phyloP scores from a whole-genome alignment of 2,329 filamentous ascomycete species.

The Talaromyces islandicus region DNA sequence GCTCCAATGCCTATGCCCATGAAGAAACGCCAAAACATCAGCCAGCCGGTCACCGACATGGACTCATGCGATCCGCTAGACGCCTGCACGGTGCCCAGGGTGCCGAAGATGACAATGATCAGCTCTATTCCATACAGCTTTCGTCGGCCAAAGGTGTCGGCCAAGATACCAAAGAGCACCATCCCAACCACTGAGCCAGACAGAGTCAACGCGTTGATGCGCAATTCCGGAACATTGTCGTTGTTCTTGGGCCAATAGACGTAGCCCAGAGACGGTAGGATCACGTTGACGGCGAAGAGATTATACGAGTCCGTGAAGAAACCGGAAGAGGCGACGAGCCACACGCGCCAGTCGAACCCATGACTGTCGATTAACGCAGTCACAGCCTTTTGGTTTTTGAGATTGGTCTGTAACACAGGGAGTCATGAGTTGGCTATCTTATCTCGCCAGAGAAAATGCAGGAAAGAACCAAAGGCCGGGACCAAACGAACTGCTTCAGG shows the following conservation, averaged over 20 bases:
- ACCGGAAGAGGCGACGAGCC: neutral
- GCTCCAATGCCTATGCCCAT: conserved; percentile 77
- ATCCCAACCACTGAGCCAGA: conserved; percentile 80
- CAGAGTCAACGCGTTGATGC: conserved; percentile 76
- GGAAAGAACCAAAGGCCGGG: neutral
- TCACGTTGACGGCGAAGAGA: conserved; percentile 45
- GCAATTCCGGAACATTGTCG: conserved; percentile 8
- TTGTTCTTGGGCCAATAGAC: conserved; percentile 41
- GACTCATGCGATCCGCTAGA: neutral
- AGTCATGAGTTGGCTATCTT: neutral
- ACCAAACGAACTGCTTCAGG: neutral
- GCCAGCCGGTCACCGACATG: conserved; percentile 47
- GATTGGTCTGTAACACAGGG: neutral
- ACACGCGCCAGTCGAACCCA: neutral
- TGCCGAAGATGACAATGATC: conserved; percentile 74
- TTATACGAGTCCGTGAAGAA: neutral
- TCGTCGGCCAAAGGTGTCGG: conserved; percentile 72
- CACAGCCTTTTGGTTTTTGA: neutral
- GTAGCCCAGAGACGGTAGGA: conserved; percentile 42
- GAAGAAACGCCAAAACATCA: conserved; percentile 77
- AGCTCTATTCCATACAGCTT: conserved; percentile 80
- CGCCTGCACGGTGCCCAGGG: conserved; percentile 46
- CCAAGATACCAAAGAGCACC: conserved; percentile 70
- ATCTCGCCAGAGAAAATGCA: neutral
- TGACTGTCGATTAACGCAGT: neutral